Conservation (phyloP, 169 alveolate species). For the Babesia ovis region DNA sequence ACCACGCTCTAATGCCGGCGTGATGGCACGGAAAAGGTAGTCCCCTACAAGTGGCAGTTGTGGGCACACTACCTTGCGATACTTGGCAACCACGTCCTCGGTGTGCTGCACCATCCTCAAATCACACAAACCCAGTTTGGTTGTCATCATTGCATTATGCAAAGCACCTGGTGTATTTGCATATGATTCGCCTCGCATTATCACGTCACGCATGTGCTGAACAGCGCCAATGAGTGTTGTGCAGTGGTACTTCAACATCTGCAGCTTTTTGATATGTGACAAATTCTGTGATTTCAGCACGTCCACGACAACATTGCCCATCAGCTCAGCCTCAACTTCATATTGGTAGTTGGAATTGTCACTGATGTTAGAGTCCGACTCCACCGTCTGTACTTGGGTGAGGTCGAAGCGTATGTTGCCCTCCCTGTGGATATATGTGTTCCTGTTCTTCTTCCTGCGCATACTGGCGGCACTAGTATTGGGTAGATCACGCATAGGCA, state of each 20-base stretch:
- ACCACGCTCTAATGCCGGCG: slow-evolving; percentile 38
- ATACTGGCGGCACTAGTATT: slow-evolving; percentile 37
- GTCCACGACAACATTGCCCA: slow-evolving; percentile 25
- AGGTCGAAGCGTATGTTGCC: slow-evolving; percentile 56
- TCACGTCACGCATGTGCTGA: slow-evolving; percentile 31
- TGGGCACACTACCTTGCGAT: slow-evolving; percentile 49
- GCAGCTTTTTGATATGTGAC: slow-evolving; percentile 17
- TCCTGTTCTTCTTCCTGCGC: slow-evolving; percentile 45
- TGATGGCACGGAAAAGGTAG: slow-evolving; percentile 60
- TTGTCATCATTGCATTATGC: slow-evolving; percentile 6
- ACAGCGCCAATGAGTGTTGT: slow-evolving; percentile 41
- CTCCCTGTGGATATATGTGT: slow-evolving; percentile 21
- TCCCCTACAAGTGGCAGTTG: slow-evolving; percentile 70
- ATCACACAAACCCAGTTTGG: slow-evolving; percentile 56
- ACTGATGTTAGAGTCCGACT: slow-evolving; percentile 3
- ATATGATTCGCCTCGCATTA: slow-evolving; percentile 21
- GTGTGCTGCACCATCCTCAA: slow-evolving; percentile 55
- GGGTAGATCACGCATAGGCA: slow-evolving; percentile 51
- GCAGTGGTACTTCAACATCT: slow-evolving; percentile 53
- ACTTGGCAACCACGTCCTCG: slow-evolving; percentile 29
- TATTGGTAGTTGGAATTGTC: background rate
- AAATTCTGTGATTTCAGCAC: slow-evolving; percentile 13
- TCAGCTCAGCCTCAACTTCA: slow-evolving; percentile 65
- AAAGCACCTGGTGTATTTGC: background rate
- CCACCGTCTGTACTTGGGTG: slow-evolving; percentile 40